Percentiles rank a stretch among this genome's conserved stretches.
phyloP scores from a whole-genome alignment of 164 flowering plant genomes.

The Saururus chinensis region DNA sequence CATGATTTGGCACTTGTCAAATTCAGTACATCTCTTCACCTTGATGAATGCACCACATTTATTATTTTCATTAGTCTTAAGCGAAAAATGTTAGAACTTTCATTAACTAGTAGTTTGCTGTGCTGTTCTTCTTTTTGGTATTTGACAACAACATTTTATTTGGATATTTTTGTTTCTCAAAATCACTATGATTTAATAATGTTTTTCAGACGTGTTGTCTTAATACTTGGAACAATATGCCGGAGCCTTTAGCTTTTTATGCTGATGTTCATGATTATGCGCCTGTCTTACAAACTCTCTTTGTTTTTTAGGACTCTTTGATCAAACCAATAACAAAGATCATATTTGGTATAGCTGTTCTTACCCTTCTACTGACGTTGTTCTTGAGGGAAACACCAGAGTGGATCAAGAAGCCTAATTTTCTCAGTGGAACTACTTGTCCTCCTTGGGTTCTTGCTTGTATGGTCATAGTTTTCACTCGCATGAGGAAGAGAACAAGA shows the following conservation, averaged over 20 bases:
- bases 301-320: slow-evolving; percentile 63
- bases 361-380: slow-evolving; percentile 48
- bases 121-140: too few species aligned
- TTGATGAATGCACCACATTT: too few species aligned
- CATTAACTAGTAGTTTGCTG: too few species aligned
- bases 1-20: too few species aligned
- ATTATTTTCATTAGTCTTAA: too few species aligned
- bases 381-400: slow-evolving; percentile 51
- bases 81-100: too few species aligned
- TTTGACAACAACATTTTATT: too few species aligned
- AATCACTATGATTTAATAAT: too few species aligned
- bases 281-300: background rate
- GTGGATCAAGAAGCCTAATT: slow-evolving; percentile 50
- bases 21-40: too few species aligned
- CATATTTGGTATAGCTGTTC: slow-evolving; percentile 47
- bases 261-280: background rate
- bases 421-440: slow-evolving; percentile 28
- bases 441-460: slow-evolving; percentile 97
- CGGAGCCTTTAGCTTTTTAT: background rate
- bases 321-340: slow-evolving; percentile 75
- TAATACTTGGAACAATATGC: too few species aligned
- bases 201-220: too few species aligned
- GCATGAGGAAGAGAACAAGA: slow-evolving; percentile 82
- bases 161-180: too few species aligned
- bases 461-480: slow-evolving; percentile 72